Base-by-base conservation (phyloP, 352 stramenopile species). In the Phytophthora constricta region DNA sequence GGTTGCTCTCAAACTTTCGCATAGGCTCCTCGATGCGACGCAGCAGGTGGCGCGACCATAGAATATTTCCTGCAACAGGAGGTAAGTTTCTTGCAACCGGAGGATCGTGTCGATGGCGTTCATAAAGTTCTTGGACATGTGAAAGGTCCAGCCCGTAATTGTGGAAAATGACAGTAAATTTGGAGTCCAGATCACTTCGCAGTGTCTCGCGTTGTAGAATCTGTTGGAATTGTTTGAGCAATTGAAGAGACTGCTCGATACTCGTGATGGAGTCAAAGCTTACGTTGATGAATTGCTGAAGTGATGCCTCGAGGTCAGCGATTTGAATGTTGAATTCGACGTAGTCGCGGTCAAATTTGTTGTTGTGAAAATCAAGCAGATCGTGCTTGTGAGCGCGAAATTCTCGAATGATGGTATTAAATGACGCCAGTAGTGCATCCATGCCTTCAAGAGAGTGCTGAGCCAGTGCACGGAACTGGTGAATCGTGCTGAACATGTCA, bases 251-350 rank as follows among this genome's bases (percentile, higher is more conserved):
- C 64, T 94, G 82, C 59, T 96, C 89, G 58, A 97, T 96, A 60
- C 86, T 96, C 10, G 91, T 94, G 69, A 97, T 95, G 25, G 64
- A 88, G 52, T 97, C 90, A 27, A 97, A 97, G 50, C 77, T 90
- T 17, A 92, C 81, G 65, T 97, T 96, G 71, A 97, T 97, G 54
- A 97, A 97, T 37, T 96, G 86, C 76, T 97, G 90, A 20, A 97
- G 74, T 5, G 76, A 89, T 0, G 84, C 79, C 72, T 97, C 91
- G 9, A 97, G 78, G 53, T 97, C 91, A 0, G 87, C 86, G 43
- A 97, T 95, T 58, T 92, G 84, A 48, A 98, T 96, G 58, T 98
- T 98, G 72, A 98, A 98, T 55, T 98, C 90, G 9, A 98, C 88
- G 60, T 98, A 98, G 65, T 98, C 94, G 14, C 93, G 77, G 48